A percentile compares a stretch with the other conserved stretches of the same genome.
Evolutionary conservation across 2,329 filamentous ascomycete species (phyloP).

Genomic region (Fusarium multiceps): DNA sequence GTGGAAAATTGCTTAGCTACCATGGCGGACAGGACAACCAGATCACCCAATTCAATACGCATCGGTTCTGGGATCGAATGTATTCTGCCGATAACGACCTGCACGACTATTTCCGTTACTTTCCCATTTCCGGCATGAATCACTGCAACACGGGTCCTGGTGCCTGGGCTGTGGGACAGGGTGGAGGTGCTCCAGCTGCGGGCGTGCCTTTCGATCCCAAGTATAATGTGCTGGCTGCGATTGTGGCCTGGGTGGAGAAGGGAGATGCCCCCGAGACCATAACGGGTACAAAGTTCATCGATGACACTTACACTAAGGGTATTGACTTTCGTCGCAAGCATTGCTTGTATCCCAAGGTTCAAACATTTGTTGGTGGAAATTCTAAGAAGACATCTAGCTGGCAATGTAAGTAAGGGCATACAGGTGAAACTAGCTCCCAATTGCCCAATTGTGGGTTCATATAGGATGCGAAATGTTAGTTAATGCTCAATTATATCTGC

Average conservation of each 20-base stretch:
- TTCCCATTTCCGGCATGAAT: slow-evolving; percentile 63
- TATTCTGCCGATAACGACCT: slow-evolving; percentile 44
- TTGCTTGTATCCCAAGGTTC: slow-evolving; percentile 16
- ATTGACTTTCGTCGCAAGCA: slow-evolving; percentile 24
- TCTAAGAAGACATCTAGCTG: neutral
- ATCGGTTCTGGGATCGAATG: slow-evolving; percentile 42
- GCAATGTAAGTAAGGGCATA: slow-evolving; percentile 3
- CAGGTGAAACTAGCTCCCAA: neutral
- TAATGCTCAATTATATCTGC: neutral
- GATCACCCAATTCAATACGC: slow-evolving; percentile 37
- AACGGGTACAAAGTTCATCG: slow-evolving; percentile 49
- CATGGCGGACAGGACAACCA: slow-evolving; percentile 30
- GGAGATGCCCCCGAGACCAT: slow-evolving; percentile 55
- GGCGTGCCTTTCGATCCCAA: slow-evolving; percentile 47
- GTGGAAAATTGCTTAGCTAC: slow-evolving; percentile 24
- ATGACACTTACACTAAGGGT: neutral
- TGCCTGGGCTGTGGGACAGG: slow-evolving; percentile 51
- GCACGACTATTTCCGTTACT: slow-evolving; percentile 64
- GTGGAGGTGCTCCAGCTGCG: slow-evolving; percentile 30
- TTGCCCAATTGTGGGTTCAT: neutral
- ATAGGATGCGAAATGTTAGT: neutral
- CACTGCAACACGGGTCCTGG: slow-evolving; percentile 62
- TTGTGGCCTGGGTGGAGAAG: slow-evolving; percentile 62
- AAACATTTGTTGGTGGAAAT: slow-evolving; percentile 22
- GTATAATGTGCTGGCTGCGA: slow-evolving; percentile 59